Evolutionary conservation across 2,329 filamentous ascomycete species (phyloP).

Genomic region (Ophiostoma perfectum): DNA sequence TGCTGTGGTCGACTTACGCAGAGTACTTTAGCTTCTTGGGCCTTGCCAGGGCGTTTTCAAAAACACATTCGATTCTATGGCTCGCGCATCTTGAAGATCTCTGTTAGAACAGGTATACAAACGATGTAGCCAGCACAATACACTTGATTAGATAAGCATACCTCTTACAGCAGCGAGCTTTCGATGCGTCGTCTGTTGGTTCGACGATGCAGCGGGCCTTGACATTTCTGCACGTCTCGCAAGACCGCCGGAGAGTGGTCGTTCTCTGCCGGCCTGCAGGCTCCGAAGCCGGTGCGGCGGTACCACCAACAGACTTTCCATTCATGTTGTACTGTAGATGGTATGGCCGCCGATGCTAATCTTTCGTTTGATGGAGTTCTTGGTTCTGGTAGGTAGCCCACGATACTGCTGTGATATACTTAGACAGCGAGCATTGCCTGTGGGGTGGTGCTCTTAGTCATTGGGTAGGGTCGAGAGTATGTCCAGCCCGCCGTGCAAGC

Average conservation of each 20-base stretch:
- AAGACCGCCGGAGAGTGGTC: constrained; percentile 27
- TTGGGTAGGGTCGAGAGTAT: too few species aligned
- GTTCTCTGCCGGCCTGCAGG: constrained; percentile 22
- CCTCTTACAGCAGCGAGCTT: constrained; percentile 26
- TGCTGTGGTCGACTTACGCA: constrained; percentile 21
- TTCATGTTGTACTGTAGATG: not conserved
- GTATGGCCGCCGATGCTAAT: too few species aligned
- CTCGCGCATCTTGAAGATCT: constrained; percentile 18
- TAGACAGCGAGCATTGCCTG: constrained; percentile 3
- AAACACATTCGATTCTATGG: constrained; percentile 26
- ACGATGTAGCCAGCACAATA: not conserved
- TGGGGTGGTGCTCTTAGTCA: not conserved
- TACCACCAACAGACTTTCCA: not conserved
- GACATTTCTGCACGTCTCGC: constrained; percentile 27
- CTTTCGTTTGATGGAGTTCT: not conserved
- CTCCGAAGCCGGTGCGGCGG: not conserved
- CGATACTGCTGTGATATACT: not conserved
- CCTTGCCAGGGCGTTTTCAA: constrained; percentile 28
- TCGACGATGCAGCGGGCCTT: constrained; percentile 28
- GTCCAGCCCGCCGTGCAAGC: too few species aligned
- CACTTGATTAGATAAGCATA: not conserved
- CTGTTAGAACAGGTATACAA: not conserved
- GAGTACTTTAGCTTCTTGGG: constrained; percentile 27
- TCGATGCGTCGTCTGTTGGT: not conserved
- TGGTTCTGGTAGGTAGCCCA: not conserved